These are phyloP conservation scores for Coemansia sp. DNA, from an alignment of 192 early-diverging fungal species.

Conservation along the genomic window DNA sequence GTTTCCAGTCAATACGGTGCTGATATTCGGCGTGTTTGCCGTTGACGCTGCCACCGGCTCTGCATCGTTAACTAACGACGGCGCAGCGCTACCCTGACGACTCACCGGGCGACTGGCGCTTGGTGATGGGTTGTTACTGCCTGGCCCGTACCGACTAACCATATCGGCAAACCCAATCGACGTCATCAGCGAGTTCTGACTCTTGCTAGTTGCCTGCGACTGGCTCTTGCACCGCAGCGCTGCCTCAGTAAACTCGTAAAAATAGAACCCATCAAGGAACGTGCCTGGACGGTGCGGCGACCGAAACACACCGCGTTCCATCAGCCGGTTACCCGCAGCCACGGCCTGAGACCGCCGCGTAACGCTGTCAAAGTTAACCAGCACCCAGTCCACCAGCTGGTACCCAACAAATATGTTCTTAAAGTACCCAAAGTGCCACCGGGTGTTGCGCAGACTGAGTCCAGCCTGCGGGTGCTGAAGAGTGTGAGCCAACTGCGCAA, in stretches of 20 bases:
- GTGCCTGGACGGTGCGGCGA: conserved; percentile 61
- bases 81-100: conserved; percentile 46
- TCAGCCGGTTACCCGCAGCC: conserved; percentile 72
- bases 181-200: conserved; percentile 25
- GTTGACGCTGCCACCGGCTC: not conserved
- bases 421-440: conserved; percentile 85
- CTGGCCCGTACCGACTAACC: conserved; percentile 9
- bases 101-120: conserved; percentile 41
- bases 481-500: conserved; percentile 60
- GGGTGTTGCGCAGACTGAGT: conserved; percentile 67
- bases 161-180: conserved; percentile 23
- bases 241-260: conserved; percentile 62
- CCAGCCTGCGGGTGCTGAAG: conserved; percentile 73
- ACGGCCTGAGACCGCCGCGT: conserved; percentile 74
- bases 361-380: conserved; percentile 73
- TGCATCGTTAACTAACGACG: conserved; percentile 27
- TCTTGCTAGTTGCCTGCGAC: not conserved
- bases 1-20: not conserved
- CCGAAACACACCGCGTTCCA: conserved; percentile 71
- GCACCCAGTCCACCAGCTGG: conserved; percentile 87
- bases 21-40: not conserved
- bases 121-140: conserved; percentile 32
- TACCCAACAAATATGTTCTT: conserved; percentile 72
- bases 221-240: conserved; percentile 12
- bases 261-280: conserved; percentile 89